Base-by-base conservation (phyloP, 2,329 filamentous ascomycete species). In the Pleoardoris graminearum region DNA sequence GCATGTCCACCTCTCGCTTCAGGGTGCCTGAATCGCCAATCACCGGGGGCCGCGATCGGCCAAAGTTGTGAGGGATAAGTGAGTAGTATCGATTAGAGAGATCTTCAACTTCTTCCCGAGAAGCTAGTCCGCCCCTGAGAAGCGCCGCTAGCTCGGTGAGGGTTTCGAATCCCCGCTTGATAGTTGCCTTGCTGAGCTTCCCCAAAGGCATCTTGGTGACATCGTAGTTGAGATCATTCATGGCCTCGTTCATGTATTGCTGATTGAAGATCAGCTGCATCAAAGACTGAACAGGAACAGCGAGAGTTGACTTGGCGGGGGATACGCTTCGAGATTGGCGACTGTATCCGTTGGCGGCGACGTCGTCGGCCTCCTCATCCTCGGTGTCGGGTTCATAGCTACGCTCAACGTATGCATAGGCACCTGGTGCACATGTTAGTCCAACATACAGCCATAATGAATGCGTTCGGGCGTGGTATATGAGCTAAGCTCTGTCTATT, bases 201-300 rank as follows among this genome's bases (percentile, higher is more conserved):
- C 91, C 91, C 1, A 96, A 77, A 0, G 91, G 91, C 35, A 96
- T 77, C 71, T 95, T 95, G 58, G 87, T 79, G 8, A 82, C 79
- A 60, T 91, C 86, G 61, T 91, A 91, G 59, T 89, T 88, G 59
- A 90, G 77, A 1, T 82, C 77, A 1, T 73, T 69, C 85, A 90
- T 88, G 30, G 84, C 82, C 7, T 80, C 80, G 19, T 83, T 78
- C 71, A 95, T 91, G 67, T 87, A 86, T 19, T 85, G 70, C 51
- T 84, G 80, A 70, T 95, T 92, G 79, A 96, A 96, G 54, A 96
- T 95, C 58, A 96, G 82, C 54, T 85, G 76, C 80, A 95, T 86
- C 17, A 96, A 76, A 7, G 84, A 75, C 66, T 91, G 85, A 3
- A 90, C 78, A 0, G 85, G 78, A 11, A 75, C 69, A 0, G 80